These are phyloP conservation scores for Erodium moschatum DNA, from an alignment of 441 rosid genomes.

Conservation along the genomic window DNA sequence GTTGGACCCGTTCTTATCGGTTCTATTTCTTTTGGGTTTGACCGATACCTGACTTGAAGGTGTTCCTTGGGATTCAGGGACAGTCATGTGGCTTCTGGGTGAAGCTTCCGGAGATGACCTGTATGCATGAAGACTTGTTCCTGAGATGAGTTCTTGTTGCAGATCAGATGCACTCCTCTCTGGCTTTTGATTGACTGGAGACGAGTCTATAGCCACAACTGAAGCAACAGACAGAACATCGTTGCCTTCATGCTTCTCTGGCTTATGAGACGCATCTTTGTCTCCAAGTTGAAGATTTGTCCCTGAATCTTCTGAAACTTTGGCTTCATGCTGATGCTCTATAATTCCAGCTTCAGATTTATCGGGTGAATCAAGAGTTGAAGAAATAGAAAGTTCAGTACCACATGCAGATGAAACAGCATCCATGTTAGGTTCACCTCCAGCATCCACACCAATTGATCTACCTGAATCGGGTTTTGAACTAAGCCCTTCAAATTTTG, in stretches of 20 bases:
- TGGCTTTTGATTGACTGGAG: conserved; percentile 27
- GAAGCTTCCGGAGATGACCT: conserved; percentile 50
- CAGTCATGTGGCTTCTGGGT: conserved; percentile 52
- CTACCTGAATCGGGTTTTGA: conserved; percentile 35
- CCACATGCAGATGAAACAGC: conserved; percentile 52
- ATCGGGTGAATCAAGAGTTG: conserved; percentile 83
- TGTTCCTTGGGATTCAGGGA: conserved; percentile 73
- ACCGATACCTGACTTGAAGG: conserved; percentile 73
- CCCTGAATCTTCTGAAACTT: conserved; percentile 16
- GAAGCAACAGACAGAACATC: conserved; percentile 30
- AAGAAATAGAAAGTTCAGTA: conserved; percentile 77
- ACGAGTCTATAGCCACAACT: conserved; percentile 24
- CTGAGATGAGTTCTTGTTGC: conserved; percentile 8
- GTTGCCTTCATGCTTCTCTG: conserved; percentile 30
- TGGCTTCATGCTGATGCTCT: conserved; percentile 33
- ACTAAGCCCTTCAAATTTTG: conserved; percentile 68
- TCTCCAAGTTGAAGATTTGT: background rate
- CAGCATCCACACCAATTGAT: conserved; percentile 32
- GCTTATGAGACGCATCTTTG: conserved; percentile 19
- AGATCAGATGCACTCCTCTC: conserved; percentile 34
- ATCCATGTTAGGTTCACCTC: conserved; percentile 34
- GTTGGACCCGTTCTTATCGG: conserved; percentile 40
- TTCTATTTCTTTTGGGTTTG: conserved; percentile 38
- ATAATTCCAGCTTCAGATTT: conserved; percentile 40
- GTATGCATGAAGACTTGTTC: conserved; percentile 16